Base-by-base conservation (phyloP, 1,139 yeast genomes). In the Lodderomyces pseudojiufengensis region DNA sequence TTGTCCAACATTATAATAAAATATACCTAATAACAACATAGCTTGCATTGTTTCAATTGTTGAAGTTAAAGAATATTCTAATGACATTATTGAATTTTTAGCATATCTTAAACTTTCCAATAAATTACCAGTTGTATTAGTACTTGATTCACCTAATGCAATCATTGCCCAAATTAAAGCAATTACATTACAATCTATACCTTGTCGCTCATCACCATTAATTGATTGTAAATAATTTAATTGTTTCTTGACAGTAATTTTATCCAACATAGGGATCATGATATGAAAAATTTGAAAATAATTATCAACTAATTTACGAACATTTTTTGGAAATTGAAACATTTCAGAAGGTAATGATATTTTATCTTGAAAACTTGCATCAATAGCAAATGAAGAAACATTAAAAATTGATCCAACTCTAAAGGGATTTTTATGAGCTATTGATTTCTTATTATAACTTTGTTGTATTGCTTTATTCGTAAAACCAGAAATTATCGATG, bases 1-100 rank as follows among this genome's bases (percentile, higher is more conserved):
- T 38, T 51, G 51, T 8, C 59, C 59, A 3, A 50, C 37, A 24
- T 50, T 49, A 29, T 54, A 54, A 40, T 51, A 50, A 27, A 41
- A 51, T 4, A 50, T 36, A 2, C 59, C 58, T 14, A 54, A 37
- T 15, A 53, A 34, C n/a, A 52, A 34, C 50, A 52, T 50, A 3
- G 56, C 46, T 32, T 54, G 59, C 23, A 53, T 52, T n/a, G 57
- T 50, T 41, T 54, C 59, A 14, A 54, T 51, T 3, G 58, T 54
- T 4, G 57, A 44, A 1, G 46, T 45, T 12, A 47, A 45, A n/a
- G 58, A 52, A 30, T 47, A 46, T 30, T 54, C 58, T 24, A 54
- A 43, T 2, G 59, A 54, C 40, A 49, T 41, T 8, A 50, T 50
- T 3, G 57, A 51, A 37, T 50, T 49, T 27, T 46, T 46, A 9